Base-by-base conservation (phyloP, 2,329 filamentous ascomycete genomes). In the Magnaporthiopsis poae region DNA sequence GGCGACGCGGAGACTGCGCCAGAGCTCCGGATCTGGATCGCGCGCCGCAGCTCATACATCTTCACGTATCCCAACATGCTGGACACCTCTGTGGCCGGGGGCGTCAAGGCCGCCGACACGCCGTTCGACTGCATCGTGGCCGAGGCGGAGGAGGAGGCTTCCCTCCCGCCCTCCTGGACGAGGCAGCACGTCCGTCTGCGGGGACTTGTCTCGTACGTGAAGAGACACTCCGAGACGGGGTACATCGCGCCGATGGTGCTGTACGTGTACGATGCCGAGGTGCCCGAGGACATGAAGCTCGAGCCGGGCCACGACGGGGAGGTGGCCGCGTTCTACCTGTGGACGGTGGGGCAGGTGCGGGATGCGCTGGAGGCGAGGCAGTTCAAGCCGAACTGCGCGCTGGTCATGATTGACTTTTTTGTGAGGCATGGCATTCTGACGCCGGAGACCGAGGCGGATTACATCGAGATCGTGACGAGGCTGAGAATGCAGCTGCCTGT, bases 381-480 rank as follows among this genome's bases (percentile, higher is more conserved):
- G 74, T 96, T 96, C 79, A 96, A 96, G 80, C 89, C 92, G 0
- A 95, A 96, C 72, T 92, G 91, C 71, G 88, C 89, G 33, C 74
- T 89, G 36, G 88, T 94, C 63, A 80, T 94, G 78, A 81, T 95
- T 63, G 91, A 96, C 72, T 96, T 96, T 75, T 86, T 96, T 71
- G 79, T 96, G 62, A 79, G 92, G 31, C 91, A 92, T 75, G 90
- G 90, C 0, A 80, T 91, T 64, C 73, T 96, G 68, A 93, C 87
- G 1, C 77, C 84, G 0, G 90, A 91, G 73, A 88, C 86, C 67
- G 91, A 96, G 77, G 79, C 79, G 65, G 83, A 90, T 70, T 95
- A 89, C 73, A 79, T 90, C 62, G 88, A 92, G 75, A 90, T 96
- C 68, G 77, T 77, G 61, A 75, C 73, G 65, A 74, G 81, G 46